Conservation (phyloP, 192 early-diverging fungal genomes). For the Pilobolus umbonatus region DNA sequence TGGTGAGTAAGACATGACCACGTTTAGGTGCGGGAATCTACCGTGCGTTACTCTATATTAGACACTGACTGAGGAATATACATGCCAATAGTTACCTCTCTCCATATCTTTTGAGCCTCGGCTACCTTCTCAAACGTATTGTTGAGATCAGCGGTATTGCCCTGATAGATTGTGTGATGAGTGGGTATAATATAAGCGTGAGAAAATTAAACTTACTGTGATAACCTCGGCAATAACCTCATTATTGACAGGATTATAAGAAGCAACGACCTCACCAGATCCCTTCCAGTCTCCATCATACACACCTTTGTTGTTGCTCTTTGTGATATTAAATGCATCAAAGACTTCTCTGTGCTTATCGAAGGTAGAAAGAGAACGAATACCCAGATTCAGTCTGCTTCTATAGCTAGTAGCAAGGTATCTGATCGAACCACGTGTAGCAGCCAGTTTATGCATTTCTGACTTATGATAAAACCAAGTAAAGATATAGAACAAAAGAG, state of each 20-base stretch:
- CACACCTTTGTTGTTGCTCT: conserved; percentile 66
- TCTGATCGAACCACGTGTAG: too few relatives aligned
- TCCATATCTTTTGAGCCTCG: conserved; percentile 59
- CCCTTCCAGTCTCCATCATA: conserved; percentile 74
- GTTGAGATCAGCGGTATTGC: conserved; percentile 57
- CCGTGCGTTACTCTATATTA: not conserved
- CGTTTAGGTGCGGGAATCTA: conserved; percentile 78
- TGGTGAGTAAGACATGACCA: conserved; percentile 86
- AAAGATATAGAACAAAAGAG: not conserved
- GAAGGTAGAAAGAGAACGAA: conserved; percentile 27
- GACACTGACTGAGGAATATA: too few relatives aligned
- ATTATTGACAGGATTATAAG: conserved; percentile 75
- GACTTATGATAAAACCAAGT: not conserved
- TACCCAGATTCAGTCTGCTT: too few relatives aligned
- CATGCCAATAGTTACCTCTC: conserved; percentile 31
- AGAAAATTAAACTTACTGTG: conserved; percentile 43
- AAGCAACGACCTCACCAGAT: conserved; percentile 55
- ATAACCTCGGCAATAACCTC: conserved; percentile 76
- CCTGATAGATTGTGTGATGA: conserved; percentile 9
- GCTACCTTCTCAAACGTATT: conserved; percentile 58
- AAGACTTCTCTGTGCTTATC: conserved; percentile 44
- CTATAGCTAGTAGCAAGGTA: too few relatives aligned
- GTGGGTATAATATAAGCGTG: not conserved
- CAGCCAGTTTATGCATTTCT: too few relatives aligned
- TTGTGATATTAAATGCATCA: conserved; percentile 56